phyloP scores from a whole-genome alignment of 176 grass and related monocot genomes.

The Puya raimondii region DNA sequence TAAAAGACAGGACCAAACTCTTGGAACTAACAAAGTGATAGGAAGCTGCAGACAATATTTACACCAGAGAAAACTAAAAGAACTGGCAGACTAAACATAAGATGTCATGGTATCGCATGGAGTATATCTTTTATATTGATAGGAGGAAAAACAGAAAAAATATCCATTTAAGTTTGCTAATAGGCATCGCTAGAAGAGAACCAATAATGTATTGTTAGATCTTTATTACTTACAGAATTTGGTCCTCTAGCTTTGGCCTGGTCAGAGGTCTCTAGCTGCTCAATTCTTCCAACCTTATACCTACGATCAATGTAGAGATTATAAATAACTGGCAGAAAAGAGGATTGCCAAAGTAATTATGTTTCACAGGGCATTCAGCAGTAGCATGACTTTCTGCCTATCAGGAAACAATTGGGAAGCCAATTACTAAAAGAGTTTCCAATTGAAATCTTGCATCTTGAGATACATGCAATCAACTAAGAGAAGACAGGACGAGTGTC shows the following conservation, averaged over 20 bases:
- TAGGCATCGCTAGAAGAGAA: neutral
- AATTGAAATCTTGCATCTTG: too few species aligned
- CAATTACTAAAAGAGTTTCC: neutral
- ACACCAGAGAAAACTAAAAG: neutral
- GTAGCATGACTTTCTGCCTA: neutral
- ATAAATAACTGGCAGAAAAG: slow-evolving; percentile 12
- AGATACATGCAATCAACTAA: too few species aligned
- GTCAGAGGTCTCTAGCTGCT: slow-evolving; percentile 76
- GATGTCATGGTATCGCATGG: neutral
- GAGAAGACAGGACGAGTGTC: too few species aligned
- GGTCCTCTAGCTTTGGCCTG: slow-evolving; percentile 79
- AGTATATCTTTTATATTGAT: too few species aligned
- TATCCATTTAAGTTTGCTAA: neutral
- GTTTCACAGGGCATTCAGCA: slow-evolving; percentile 12
- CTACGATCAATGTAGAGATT: slow-evolving; percentile 29
- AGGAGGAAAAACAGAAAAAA: neutral
- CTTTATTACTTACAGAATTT: slow-evolving; percentile 51
- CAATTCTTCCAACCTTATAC: slow-evolving; percentile 98
- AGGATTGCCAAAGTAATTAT: neutral
- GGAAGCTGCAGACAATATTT: neutral
- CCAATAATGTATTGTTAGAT: too few species aligned
- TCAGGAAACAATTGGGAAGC: neutral
- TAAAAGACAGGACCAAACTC: neutral
- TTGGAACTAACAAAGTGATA: neutral
- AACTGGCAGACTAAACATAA: neutral